Evolutionary conservation across 73 alveolate species (phyloP).

Genomic region (Paramecium pentaurelia): DNA sequence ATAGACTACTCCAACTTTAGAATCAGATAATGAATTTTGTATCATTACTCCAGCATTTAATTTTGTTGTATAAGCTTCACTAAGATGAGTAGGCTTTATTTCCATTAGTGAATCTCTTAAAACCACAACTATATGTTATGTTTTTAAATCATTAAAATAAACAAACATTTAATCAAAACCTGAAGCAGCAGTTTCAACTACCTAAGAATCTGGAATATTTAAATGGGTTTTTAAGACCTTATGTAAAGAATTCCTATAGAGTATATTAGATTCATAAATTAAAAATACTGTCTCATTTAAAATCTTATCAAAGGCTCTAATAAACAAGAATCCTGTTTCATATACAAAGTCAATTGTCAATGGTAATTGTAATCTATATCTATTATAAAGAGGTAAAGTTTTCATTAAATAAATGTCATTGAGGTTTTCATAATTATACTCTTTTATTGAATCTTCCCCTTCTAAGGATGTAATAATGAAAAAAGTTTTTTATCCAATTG

Average conservation of each 20-base stretch:
- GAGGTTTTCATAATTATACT: background rate
- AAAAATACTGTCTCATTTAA: background rate
- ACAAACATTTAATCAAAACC: slow-evolving; percentile 7
- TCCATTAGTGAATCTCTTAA: background rate
- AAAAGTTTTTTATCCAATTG: background rate
- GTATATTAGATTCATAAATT: background rate
- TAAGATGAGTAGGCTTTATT: background rate
- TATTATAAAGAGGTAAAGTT: background rate
- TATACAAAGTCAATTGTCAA: background rate
- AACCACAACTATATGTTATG: background rate
- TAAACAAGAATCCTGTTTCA: slow-evolving; percentile 16
- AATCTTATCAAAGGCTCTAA: slow-evolving; percentile 19
- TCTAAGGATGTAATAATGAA: background rate
- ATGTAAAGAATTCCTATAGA: background rate
- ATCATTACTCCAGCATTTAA: background rate
- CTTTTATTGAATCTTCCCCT: background rate
- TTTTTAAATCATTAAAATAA: background rate
- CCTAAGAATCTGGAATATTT: background rate
- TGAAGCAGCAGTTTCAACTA: background rate
- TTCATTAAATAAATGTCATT: background rate
- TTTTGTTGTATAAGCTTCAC: background rate
- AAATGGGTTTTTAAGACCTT: background rate
- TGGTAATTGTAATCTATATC: background rate
- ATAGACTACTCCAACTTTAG: background rate
- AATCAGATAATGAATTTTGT: background rate